Evolutionary conservation across 768 basidiomycete species (phyloP).

Genomic region (Tephrocybe sp.): DNA sequence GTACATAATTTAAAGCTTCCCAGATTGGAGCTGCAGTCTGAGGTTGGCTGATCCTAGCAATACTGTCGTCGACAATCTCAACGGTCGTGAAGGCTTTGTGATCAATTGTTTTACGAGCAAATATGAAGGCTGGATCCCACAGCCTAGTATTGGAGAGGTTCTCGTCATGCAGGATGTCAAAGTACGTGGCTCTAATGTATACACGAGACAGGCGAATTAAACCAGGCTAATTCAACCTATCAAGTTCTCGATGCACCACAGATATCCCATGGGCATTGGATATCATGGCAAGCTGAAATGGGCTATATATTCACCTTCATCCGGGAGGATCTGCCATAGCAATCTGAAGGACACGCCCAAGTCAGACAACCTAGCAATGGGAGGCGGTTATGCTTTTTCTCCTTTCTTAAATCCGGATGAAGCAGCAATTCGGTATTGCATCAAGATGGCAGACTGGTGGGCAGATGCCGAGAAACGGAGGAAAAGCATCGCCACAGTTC

Average conservation of each 20-base stretch:
- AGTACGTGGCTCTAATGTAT: conserved; percentile 34
- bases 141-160: conserved; percentile 46
- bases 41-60: conserved; percentile 55
- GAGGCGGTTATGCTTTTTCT: conserved; percentile 36
- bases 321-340: conserved; percentile 37
- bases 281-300: conserved; percentile 50
- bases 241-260: conserved; percentile 32
- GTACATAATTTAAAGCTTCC: neutral
- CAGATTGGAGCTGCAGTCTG: conserved; percentile 49
- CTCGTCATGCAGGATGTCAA: conserved; percentile 51
- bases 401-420: conserved; percentile 44
- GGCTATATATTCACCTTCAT: conserved; percentile 49
- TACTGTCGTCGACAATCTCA: conserved; percentile 25
- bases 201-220: too few species aligned
- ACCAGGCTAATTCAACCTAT: too few species aligned
- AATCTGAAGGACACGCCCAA: conserved; percentile 35
- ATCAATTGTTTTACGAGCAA: conserved; percentile 55
- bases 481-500: conserved; percentile 9
- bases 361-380: conserved; percentile 25
- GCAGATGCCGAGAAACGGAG: conserved; percentile 27
- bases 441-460: conserved; percentile 53
- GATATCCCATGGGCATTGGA: conserved; percentile 37
- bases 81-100: conserved; percentile 24
- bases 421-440: conserved; percentile 44
- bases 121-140: conserved; percentile 50